Conservation (phyloP, 129 eudicot genomes). For the Tagetes patula region DNA sequence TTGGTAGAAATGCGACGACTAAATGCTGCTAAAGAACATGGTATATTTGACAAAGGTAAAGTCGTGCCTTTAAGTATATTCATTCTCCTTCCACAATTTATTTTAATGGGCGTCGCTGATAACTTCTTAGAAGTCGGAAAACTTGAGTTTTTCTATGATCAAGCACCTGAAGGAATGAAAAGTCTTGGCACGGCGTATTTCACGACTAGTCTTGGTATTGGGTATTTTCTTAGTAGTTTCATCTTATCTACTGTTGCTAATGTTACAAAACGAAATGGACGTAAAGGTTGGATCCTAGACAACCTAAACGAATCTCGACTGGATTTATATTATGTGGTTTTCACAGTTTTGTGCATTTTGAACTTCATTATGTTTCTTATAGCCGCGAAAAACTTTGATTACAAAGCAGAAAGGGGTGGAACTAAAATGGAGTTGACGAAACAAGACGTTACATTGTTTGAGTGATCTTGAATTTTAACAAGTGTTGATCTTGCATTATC, state of each 20-base stretch:
- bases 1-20: constrained; percentile 43
- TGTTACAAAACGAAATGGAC: constrained; percentile 39
- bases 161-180: constrained; percentile 37
- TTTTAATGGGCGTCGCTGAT: constrained; percentile 47
- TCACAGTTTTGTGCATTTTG: constrained; percentile 36
- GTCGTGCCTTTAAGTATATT: constrained; percentile 49
- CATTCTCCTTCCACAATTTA: constrained; percentile 55
- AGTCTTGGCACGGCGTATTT: constrained; percentile 27
- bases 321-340: constrained; percentile 52
- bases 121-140: constrained; percentile 49
- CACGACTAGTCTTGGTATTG: constrained; percentile 24
- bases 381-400: constrained; percentile 34
- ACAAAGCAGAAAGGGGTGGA: constrained; percentile 30
- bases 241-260: constrained; percentile 43
- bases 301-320: constrained; percentile 49
- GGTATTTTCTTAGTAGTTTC: constrained; percentile 49
- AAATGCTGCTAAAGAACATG: constrained; percentile 30
- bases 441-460: not conserved
- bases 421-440: constrained; percentile 2
- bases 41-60: constrained; percentile 27
- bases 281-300: constrained; percentile 53
- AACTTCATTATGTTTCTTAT: constrained; percentile 50
- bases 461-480: not conserved
- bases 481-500: not conserved
- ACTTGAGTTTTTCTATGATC: constrained; percentile 49